Evolutionary conservation across 257 asterid species (phyloP).

Genomic region (Jacaranda mimosifolia): DNA sequence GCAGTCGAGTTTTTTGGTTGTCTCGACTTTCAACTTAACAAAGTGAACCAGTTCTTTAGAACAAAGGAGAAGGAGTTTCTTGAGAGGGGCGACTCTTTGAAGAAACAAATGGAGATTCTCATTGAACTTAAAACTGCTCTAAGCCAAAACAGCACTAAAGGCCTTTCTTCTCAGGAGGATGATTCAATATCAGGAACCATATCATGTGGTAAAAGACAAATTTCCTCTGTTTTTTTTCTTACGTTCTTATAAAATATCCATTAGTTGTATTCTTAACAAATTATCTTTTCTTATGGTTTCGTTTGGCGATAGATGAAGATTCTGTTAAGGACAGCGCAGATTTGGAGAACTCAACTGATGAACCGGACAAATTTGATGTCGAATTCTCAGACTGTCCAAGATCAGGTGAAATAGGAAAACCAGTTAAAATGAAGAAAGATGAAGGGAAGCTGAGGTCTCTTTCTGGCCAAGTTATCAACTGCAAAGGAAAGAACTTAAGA

Average conservation of each 20-base stretch:
- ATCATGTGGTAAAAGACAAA: conserved; percentile 65
- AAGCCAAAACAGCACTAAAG: conserved; percentile 48
- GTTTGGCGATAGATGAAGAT: conserved; percentile 65
- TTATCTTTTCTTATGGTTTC: neutral
- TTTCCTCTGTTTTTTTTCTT: conserved; percentile 27
- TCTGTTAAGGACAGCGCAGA: conserved; percentile 48
- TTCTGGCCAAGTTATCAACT: conserved; percentile 54
- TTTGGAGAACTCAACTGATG: conserved; percentile 47
- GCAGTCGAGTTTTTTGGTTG: conserved; percentile 75
- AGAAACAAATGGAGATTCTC: conserved; percentile 85
- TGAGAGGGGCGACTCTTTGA: conserved; percentile 78
- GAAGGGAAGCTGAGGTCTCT: conserved; percentile 53
- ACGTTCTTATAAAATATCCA: neutral
- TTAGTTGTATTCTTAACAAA: neutral
- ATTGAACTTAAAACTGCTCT: conserved; percentile 67
- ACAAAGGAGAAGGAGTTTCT: conserved; percentile 83
- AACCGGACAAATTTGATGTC: conserved; percentile 36
- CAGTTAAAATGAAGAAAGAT: conserved; percentile 50
- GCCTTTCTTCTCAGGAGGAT: conserved; percentile 61
- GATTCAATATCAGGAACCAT: conserved; percentile 78
- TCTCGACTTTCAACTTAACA: conserved; percentile 84
- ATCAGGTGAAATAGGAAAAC: conserved; percentile 52
- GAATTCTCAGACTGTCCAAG: conserved; percentile 46
- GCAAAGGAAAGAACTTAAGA: conserved; percentile 69
- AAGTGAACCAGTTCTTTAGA: conserved; percentile 82